Conservation (phyloP, 2,329 filamentous ascomycete genomes). For the Fonsecaea nubica region DNA sequence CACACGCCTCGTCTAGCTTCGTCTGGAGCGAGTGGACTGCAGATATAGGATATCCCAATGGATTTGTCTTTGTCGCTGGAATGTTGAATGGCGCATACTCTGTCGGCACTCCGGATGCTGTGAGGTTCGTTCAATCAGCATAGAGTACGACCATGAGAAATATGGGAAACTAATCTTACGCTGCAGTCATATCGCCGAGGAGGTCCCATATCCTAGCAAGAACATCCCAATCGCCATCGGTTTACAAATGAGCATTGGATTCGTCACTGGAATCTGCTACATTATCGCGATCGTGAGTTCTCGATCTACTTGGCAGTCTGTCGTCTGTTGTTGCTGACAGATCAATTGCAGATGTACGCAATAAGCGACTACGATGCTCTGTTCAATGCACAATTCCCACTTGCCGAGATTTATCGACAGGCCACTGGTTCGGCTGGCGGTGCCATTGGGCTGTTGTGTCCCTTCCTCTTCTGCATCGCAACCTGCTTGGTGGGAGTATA, state of each 20-base stretch:
- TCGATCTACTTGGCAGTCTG: not conserved
- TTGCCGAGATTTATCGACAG: constrained; percentile 70
- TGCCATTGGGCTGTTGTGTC: constrained; percentile 59
- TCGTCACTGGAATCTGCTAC: constrained; percentile 55
- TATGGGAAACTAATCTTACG: not conserved
- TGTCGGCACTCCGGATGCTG: constrained; percentile 70
- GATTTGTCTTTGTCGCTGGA: constrained; percentile 69
- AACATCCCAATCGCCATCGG: constrained; percentile 60
- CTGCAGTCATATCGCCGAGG: constrained; percentile 69
- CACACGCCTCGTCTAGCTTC: constrained; percentile 57
- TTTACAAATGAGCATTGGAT: constrained; percentile 57
- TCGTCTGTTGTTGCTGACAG: not conserved
- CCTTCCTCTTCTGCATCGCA: constrained; percentile 62
- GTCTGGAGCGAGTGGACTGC: constrained; percentile 65
- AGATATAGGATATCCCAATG: constrained; percentile 53
- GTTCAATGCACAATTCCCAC: constrained; percentile 61
- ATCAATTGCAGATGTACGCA: constrained; percentile 57
- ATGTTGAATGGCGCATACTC: constrained; percentile 74
- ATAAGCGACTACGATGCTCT: constrained; percentile 55
- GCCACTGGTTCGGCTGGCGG: constrained; percentile 60
- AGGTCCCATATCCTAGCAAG: constrained; percentile 67
- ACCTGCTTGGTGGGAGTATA: constrained; percentile 63
- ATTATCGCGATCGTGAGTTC: constrained; percentile 53
- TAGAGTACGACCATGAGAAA: constrained; percentile 60
- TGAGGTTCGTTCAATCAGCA: constrained; percentile 51